These are phyloP conservation scores for Kodamaea hsintzibuensis DNA, from an alignment of 805 yeast genomes.

Conservation along the genomic window DNA sequence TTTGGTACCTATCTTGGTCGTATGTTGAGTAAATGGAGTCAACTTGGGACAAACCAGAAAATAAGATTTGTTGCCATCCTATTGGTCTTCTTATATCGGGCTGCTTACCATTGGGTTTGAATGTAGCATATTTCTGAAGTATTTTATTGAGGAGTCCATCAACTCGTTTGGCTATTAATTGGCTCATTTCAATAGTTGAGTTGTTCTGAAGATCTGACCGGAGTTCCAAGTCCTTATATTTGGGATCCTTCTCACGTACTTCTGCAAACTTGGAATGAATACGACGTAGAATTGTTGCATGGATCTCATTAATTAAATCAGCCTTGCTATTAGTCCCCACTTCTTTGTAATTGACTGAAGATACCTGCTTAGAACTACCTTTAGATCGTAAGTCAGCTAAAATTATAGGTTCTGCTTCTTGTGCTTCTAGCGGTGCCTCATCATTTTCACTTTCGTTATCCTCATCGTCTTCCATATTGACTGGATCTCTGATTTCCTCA, in stretches of 20 bases:
- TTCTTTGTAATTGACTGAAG: slow-evolving; percentile 10
- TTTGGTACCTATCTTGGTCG: slow-evolving; percentile 12
- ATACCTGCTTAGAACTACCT: not conserved
- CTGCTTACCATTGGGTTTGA: not conserved
- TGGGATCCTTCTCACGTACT: not conserved
- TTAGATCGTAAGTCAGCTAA: not conserved
- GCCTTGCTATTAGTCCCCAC: slow-evolving; percentile 20
- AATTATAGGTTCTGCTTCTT: not conserved
- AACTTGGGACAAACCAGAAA: slow-evolving; percentile 21
- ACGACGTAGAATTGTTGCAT: slow-evolving; percentile 18
- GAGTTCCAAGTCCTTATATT: slow-evolving; percentile 4
- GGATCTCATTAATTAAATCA: slow-evolving; percentile 23
- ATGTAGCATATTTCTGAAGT: slow-evolving; percentile 1
- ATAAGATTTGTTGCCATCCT: slow-evolving; percentile 33
- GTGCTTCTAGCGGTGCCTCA: slow-evolving; percentile 6
- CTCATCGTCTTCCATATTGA: slow-evolving; percentile 12
- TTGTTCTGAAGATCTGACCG: slow-evolving; percentile 3
- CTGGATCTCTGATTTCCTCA: slow-evolving; percentile 2
- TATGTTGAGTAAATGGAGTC: slow-evolving; percentile 11
- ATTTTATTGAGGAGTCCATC: slow-evolving; percentile 12
- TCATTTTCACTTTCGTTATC: slow-evolving; percentile 7
- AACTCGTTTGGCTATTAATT: slow-evolving; percentile 10
- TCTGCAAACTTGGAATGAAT: slow-evolving; percentile 9
- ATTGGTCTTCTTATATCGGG: not conserved
- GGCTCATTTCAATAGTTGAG: slow-evolving; percentile 9